Base-by-base conservation (phyloP, 2,329 filamentous ascomycete genomes). In the Penicillium sp. region DNA sequence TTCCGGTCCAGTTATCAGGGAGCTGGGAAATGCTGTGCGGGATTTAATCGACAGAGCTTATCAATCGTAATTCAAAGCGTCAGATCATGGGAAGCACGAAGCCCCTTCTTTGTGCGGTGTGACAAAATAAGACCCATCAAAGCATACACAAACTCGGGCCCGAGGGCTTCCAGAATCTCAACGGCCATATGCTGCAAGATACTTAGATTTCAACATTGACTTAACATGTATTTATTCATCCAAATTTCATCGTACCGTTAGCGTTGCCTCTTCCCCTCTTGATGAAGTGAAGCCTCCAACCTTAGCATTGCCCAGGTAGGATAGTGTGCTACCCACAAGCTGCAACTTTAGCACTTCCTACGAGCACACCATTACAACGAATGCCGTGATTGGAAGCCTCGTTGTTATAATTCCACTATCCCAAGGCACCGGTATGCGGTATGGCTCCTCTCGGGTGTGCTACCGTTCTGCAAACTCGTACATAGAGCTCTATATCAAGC, bases 1-100 rank as follows among this genome's bases (percentile, higher is more conserved):
- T 2, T 64, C 61, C 7, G 61, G 61, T 10, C 46, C 52, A 26
- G 57, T 64, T 14, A 64, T 64, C 14, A 46, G 42, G 7, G 61
- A 64, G 34, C 43, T 64, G 5, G 61, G 40, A 2, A 54, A 62
- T 47, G 60, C 60, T 3, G 47, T 64, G 16, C 58, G 61, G 13
- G 51, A 57, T 7, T 29, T 64, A 14, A 53, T 60, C 8, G 45
- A 53, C 8, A 58, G 51, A 43, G 45, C 41, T 1, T 43, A 50
- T 10, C 41, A 39, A 36, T 26, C 19, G 6, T 53, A 39, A 27
- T 6, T 3, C 4, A 35, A 14, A 19, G 18, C 8, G 5, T 7
- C 14, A 2, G 6, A 18, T 38, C 13, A 30, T 30, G 51, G 44
- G 51, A 48, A 53, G 23, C 30, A 48, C 23, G 9, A 43, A 53